Base-by-base conservation (phyloP, 2,329 filamentous ascomycete species). In the Penicillium occitanis region DNA sequence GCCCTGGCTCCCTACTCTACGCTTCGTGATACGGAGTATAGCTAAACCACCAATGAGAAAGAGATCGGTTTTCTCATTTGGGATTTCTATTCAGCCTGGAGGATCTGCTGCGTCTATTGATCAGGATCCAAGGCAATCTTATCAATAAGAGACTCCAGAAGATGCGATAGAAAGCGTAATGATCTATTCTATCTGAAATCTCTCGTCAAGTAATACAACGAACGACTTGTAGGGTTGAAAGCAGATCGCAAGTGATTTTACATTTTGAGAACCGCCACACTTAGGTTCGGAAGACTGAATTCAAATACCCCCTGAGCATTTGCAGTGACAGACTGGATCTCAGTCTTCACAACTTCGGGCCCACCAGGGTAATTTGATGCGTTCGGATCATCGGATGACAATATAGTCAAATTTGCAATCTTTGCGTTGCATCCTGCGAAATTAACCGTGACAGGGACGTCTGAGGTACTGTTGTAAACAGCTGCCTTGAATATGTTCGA, bases 361-460 rank as follows among this genome's bases (percentile, higher is more conserved):
- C 55, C 55, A 6, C 35, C 35, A 8, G 55, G 55, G 19, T 42
- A 59, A 35, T 59, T 59, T 17, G 55, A 59, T 7, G 33, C 55
- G 22, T 59, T 59, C 3, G 55, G 55, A 28, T 59, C 55, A 3
- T 59, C 17, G n/a, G 55, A 59, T 8, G 55, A 59, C 17, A 59
- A n/a, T 11, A 59, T 19, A 1, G 55, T 59, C 35, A 59, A 25
- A n/a, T 22, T 42, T 10, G 55, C 55, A 2, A 13, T 3, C 13
- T 42, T 37, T 25, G 55, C 55, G 8, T 25, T 42, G 33, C 33
- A 22, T 28, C 55, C 55, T 13, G 13, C n/a, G 22, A 59, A 59
- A 3, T 30, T 14, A 19, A 58, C 53, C 1, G 55, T 19, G 19
- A 59, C 55, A n/a, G 55, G 17, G 8, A 59, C 33, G 19, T 59